These are phyloP conservation scores for Geranium incanum DNA, from an alignment of 441 rosid species.

Conservation along the genomic window DNA sequence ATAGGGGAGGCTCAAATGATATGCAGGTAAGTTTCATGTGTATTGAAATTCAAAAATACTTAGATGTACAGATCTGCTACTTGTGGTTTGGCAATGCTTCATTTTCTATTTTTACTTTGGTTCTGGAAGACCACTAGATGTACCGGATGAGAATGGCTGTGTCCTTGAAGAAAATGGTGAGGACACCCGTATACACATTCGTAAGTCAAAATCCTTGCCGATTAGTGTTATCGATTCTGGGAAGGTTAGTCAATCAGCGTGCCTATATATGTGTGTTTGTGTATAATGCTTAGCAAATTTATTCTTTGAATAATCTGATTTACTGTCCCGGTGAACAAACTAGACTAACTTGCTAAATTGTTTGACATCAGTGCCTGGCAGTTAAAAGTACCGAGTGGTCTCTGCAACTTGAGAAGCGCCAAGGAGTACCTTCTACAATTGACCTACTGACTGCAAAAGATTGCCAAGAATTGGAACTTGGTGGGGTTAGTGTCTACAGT, in stretches of 20 bases:
- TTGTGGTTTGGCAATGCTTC: background rate
- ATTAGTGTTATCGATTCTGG: conserved; percentile 49
- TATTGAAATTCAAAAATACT: conserved; percentile 4
- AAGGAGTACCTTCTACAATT: conserved; percentile 46
- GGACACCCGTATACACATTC: conserved; percentile 30
- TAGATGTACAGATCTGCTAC: background rate
- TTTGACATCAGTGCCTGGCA: conserved; percentile 37
- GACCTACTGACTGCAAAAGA: conserved; percentile 44
- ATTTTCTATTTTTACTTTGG: conserved; percentile 2
- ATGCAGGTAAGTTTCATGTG: conserved; percentile 48
- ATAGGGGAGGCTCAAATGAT: conserved; percentile 65
- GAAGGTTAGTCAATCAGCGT: conserved; percentile 37
- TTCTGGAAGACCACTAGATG: conserved; percentile 41
- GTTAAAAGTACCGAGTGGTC: conserved; percentile 44
- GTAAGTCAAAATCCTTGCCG: conserved; percentile 46
- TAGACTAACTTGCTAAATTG: conserved; percentile 13
- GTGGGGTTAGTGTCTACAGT: conserved; percentile 40
- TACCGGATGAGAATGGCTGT: conserved; percentile 41
- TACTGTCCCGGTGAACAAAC: background rate
- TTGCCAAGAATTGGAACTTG: conserved; percentile 42
- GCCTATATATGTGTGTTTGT: background rate
- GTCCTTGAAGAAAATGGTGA: conserved; percentile 28
- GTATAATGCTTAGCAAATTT: conserved; percentile 1
- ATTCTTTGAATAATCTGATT: background rate
- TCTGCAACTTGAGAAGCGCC: conserved; percentile 32